These are phyloP conservation scores for Backusella tarrabulga DNA, from an alignment of 192 early-diverging fungal genomes.

Conservation along the genomic window DNA sequence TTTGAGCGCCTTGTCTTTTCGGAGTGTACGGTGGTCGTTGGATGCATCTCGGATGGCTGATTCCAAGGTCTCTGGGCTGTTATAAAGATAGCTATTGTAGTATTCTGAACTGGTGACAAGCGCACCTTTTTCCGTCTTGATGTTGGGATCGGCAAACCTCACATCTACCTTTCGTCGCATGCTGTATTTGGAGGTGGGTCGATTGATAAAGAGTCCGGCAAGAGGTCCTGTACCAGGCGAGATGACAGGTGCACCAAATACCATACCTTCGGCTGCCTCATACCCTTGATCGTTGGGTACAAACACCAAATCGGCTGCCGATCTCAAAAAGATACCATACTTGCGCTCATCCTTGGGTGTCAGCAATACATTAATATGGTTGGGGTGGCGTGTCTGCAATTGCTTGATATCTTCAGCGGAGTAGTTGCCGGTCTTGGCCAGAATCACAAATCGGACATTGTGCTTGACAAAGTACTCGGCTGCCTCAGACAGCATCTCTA, in stretches of 20 bases:
- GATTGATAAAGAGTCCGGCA: conserved; percentile 46
- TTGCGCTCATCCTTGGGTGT: conserved; percentile 44
- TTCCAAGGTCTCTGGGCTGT: conserved; percentile 15
- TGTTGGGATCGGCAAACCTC: not conserved
- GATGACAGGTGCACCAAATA: conserved; percentile 12
- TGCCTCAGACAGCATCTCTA: conserved; percentile 10
- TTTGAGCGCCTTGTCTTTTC: conserved; percentile 25
- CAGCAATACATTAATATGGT: conserved; percentile 31
- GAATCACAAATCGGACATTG: conserved; percentile 40
- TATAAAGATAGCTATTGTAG: conserved; percentile 47
- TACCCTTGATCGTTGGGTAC: not conserved
- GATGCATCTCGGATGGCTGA: conserved; percentile 40
- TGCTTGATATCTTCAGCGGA: not conserved
- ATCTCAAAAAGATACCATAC: conserved; percentile 47
- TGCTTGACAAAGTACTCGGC: conserved; percentile 30
- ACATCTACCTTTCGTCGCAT: not conserved
- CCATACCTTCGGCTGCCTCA: not conserved
- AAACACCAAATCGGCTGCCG: conserved; percentile 40
- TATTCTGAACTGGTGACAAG: conserved; percentile 29
- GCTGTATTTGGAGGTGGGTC: conserved; percentile 11
- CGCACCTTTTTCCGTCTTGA: conserved; percentile 9
- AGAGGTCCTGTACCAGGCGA: conserved; percentile 37
- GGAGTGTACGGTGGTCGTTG: conserved; percentile 29
- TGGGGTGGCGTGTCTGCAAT: conserved; percentile 1
- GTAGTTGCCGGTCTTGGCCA: not conserved